Conservation (phyloP, 2,329 filamentous ascomycete species). For the Alternaria ethzedia region DNA sequence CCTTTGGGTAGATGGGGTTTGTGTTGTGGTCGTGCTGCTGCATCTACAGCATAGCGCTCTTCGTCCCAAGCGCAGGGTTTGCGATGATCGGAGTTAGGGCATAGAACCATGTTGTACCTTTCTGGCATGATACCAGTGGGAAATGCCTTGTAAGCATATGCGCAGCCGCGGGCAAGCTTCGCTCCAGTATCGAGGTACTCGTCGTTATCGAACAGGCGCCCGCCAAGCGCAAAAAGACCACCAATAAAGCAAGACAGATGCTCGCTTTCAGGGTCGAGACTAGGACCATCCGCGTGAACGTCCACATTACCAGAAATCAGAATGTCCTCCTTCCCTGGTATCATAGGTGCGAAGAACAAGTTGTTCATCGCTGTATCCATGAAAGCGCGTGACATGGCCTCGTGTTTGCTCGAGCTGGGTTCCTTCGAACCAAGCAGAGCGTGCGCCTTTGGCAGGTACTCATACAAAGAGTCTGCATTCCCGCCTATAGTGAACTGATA, state of each 20-base stretch:
- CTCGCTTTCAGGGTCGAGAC: constrained; percentile 57
- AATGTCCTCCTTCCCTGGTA: constrained; percentile 37
- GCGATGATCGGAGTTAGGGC: constrained; percentile 38
- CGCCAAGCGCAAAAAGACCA: constrained; percentile 66
- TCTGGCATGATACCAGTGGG: constrained; percentile 68
- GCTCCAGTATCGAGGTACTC: constrained; percentile 62
- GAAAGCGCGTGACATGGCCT: constrained; percentile 56
- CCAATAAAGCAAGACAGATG: constrained; percentile 68
- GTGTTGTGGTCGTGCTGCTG: constrained; percentile 19
- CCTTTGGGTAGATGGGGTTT: constrained; percentile 52
- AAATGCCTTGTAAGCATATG: constrained; percentile 64
- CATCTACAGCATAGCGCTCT: constrained; percentile 36
- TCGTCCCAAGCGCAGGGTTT: constrained; percentile 59
- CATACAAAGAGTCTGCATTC: constrained; percentile 47
- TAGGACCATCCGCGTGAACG: constrained; percentile 18
- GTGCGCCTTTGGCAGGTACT: constrained; percentile 47
- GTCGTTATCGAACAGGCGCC: constrained; percentile 60
- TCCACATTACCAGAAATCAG: constrained; percentile 47
- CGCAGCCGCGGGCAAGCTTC: constrained; percentile 66
- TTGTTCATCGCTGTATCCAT: constrained; percentile 55
- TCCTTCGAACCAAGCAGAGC: constrained; percentile 50
- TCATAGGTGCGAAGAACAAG: constrained; percentile 57
- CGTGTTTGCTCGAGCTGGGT: constrained; percentile 60
- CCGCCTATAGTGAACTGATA: constrained; percentile 46
- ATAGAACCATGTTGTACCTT: constrained; percentile 59